Base-by-base conservation (phyloP, 345 rosid genomes). In the Garcia nutans region DNA sequence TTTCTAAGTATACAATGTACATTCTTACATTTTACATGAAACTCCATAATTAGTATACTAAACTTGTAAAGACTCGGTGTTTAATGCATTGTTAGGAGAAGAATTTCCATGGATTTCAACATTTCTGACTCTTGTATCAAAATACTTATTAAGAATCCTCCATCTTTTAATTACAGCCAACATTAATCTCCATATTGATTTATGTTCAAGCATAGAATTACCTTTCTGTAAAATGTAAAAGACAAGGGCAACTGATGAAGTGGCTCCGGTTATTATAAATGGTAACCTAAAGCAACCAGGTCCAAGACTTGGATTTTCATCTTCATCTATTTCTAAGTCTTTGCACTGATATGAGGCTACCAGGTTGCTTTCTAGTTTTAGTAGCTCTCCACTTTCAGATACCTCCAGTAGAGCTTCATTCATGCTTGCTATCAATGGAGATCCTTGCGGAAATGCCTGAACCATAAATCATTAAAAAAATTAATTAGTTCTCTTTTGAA, bases 381-480 rank as follows among this genome's bases (percentile, higher is more conserved):
- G 44, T 11, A 80, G 80, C 64, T 68, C 68, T 6, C 86, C 86
- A 9, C 33, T 72, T 68, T 83, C 86, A 13, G 72, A n/a, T 22
- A 80, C 77, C 44, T 64, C 67, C 49, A 80, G 31, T 9, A 83
- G 72, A 8, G 86, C 79, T 64, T 77, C 75, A 5, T 52, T 77
- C 44, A 83, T 68, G 11, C 41, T 67, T 3, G 74, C 74, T 12
- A 77, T 57, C 42, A 77, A 12, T 49, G 81, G 73, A 56, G 83
- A 83, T 47, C 84, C 81, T 31, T 57, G 72, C 0, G 69, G 28
- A 74, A 77, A 75, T 15, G 74, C 80, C 80, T 79, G 76, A 20
- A 33, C 4, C 8, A 9, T 24, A 63, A 42, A 58, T 31, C 24
- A 68, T 0, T 1, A 47, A 10, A 16, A 47, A 23, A 1, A 3